Conservation (phyloP, 2,329 filamentous ascomycete genomes). For the Acrocalymma vagum region DNA sequence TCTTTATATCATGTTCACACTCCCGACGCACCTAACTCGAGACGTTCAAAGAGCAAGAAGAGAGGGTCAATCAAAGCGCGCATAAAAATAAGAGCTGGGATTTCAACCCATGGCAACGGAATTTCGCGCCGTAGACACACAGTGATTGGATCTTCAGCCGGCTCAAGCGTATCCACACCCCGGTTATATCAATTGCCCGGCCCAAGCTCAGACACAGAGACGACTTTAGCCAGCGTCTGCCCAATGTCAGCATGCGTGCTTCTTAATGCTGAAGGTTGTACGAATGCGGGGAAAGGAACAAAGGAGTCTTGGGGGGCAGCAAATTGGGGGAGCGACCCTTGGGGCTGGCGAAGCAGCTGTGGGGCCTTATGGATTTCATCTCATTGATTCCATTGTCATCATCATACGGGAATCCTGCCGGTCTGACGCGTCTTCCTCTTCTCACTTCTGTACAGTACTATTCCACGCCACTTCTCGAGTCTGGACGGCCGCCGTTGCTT, state of each 20-base stretch:
- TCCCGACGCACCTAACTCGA: too few species aligned
- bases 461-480: constrained; percentile 5
- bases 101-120: too few species aligned
- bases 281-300: constrained; percentile 14
- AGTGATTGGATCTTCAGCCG: too few species aligned
- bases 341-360: too few species aligned
- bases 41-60: too few species aligned
- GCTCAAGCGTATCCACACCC: constrained; percentile 1
- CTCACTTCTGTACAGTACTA: constrained; percentile 3
- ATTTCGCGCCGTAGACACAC: too few species aligned
- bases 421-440: not conserved
- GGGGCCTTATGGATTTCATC: not conserved
- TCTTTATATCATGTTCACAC: too few species aligned
- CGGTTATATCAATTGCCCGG: constrained; percentile 5
- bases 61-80: too few species aligned
- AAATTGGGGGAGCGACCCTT: too few species aligned
- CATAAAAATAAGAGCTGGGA: too few species aligned
- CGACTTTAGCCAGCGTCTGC: constrained; percentile 7
- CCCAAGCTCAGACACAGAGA: constrained; percentile 11
- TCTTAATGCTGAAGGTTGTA: constrained; percentile 5
- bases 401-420: not conserved
- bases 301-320: too few species aligned
- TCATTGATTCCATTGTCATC: constrained; percentile 6
- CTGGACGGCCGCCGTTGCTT: constrained; percentile 9
- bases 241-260: constrained; percentile 2